phyloP scores from a whole-genome alignment of 306 rosid species.

The Macrotyloma uniflorum region DNA sequence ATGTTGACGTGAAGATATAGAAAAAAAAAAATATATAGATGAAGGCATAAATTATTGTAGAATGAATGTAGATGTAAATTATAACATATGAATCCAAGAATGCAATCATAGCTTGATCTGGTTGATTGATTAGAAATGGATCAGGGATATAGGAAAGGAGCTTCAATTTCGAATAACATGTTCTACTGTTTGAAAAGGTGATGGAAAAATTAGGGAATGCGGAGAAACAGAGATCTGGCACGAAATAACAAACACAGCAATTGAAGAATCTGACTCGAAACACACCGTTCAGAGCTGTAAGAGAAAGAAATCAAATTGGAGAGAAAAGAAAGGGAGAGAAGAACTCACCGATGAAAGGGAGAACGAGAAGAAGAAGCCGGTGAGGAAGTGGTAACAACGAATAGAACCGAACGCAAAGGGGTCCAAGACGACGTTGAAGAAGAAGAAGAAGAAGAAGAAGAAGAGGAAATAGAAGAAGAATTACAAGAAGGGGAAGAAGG shows the following conservation, averaged over 20 bases:
- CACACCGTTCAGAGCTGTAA: not conserved
- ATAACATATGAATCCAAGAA: not conserved
- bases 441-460: not conserved
- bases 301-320: not conserved
- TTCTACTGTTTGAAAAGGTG: not conserved
- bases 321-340: conserved; percentile 36
- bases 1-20: not conserved
- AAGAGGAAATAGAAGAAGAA: not conserved
- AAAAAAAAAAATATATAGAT: not conserved
- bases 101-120: not conserved
- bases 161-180: conserved; percentile 21
- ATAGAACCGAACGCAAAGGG: conserved; percentile 97
- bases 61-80: not conserved
- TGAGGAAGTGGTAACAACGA: conserved; percentile 91
- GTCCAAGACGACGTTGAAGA: conserved; percentile 76
- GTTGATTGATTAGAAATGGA: conserved; percentile 19
- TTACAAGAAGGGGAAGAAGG: not conserved
- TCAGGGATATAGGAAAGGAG: conserved; percentile 9
- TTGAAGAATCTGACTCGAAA: conserved; percentile 32
- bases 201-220: conserved; percentile 29
- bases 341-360: conserved; percentile 97
- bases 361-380: conserved; percentile 89
- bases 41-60: not conserved
- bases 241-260: conserved; percentile 47
- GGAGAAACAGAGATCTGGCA: conserved; percentile 56